These are phyloP conservation scores for Aspergillus egyptiacus DNA, from an alignment of 495 filamentous ascomycete species.

Conservation along the genomic window DNA sequence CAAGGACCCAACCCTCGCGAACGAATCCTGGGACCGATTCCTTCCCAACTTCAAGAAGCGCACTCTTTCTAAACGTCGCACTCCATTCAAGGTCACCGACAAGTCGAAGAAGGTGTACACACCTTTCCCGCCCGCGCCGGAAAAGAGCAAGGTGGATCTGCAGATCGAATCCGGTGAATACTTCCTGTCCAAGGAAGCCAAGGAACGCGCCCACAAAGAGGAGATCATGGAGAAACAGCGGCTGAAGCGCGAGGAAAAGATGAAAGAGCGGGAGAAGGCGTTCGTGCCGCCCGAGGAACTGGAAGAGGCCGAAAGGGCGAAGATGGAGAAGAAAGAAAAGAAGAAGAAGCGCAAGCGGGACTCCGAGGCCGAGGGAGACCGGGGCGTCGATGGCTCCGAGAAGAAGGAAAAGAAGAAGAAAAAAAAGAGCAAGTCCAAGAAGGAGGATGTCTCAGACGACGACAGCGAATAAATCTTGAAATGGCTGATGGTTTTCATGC, in stretches of 20 bases:
- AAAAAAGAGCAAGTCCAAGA: slow-evolving; percentile 44
- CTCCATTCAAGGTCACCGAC: slow-evolving; percentile 81
- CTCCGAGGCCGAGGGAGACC: slow-evolving; percentile 31
- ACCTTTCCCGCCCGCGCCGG: slow-evolving; percentile 65
- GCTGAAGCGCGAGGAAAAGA: slow-evolving; percentile 82
- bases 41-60: slow-evolving; percentile 97
- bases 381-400: slow-evolving; percentile 30
- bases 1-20: slow-evolving; percentile 80
- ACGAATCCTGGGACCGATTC: slow-evolving; percentile 94
- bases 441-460: slow-evolving; percentile 26
- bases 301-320: slow-evolving; percentile 43
- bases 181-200: slow-evolving; percentile 86
- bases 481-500: slow-evolving; percentile 18
- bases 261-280: slow-evolving; percentile 74
- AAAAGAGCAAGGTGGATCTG: slow-evolving; percentile 96
- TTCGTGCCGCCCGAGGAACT: slow-evolving; percentile 80
- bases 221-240: slow-evolving; percentile 74
- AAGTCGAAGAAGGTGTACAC: slow-evolving; percentile 94
- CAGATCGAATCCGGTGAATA: slow-evolving; percentile 98
- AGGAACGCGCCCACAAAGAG: slow-evolving; percentile 74
- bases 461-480: not conserved
- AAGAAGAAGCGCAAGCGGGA: slow-evolving; percentile 42
- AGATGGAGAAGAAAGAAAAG: slow-evolving; percentile 35
- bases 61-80: slow-evolving; percentile 75
- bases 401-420: slow-evolving; percentile 43